Evolutionary conservation across 75 land plant genomes (phyloP).

Genomic region (Larix kaempferi): DNA sequence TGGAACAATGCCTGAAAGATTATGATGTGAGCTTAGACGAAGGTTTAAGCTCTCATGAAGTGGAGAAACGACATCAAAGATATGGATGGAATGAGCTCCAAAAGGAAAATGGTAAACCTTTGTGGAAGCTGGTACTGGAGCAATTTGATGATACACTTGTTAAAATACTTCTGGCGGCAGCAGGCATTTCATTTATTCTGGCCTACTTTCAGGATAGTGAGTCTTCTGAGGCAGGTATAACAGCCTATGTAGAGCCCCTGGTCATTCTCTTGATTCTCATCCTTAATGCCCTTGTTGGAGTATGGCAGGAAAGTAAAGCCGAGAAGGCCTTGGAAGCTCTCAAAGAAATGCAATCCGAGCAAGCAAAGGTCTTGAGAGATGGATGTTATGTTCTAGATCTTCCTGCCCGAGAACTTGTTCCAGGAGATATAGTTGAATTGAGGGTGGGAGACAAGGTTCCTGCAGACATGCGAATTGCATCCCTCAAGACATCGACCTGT

Average conservation of each 20-base stretch:
- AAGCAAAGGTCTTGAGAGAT: conserved; percentile 65
- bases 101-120: conserved; percentile 63
- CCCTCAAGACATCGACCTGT: conserved; percentile 62
- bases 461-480: conserved; percentile 75
- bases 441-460: conserved; percentile 87
- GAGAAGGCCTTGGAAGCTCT: conserved; percentile 88
- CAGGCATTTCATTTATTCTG: conserved; percentile 62
- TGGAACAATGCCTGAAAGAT: conserved; percentile 65
- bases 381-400: conserved; percentile 48
- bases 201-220: conserved; percentile 51
- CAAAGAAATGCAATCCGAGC: conserved; percentile 81
- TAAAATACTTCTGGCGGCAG: conserved; percentile 72
- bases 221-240: conserved; percentile 36
- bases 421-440: conserved; percentile 85
- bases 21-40: conserved; percentile 41
- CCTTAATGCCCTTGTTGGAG: conserved; percentile 83
- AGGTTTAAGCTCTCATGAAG: conserved; percentile 52
- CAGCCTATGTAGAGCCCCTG: conserved; percentile 82
- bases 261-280: conserved; percentile 74
- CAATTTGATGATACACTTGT: conserved; percentile 87
- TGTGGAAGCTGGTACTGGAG: conserved; percentile 75
- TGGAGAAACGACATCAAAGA: conserved; percentile 35
- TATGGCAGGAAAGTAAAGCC: conserved; percentile 93
- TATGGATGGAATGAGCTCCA: conserved; percentile 78
- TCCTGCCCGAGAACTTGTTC: conserved; percentile 88